Evolutionary conservation across 1,284 basidiomycete species (phyloP).

Genomic region (Tylopilus orsonianus): DNA sequence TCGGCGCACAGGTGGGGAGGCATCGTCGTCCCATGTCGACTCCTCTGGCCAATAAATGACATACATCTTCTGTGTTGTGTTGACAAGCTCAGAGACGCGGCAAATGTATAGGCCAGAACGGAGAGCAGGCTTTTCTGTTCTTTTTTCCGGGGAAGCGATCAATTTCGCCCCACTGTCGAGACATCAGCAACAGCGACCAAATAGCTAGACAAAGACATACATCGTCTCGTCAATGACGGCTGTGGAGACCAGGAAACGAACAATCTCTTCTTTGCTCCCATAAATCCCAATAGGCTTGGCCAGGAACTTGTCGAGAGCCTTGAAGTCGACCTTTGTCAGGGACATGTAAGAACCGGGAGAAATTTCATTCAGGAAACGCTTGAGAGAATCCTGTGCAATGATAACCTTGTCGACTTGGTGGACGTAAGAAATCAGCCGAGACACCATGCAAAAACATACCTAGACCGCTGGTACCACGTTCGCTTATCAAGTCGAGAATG

Average conservation of each 20-base stretch:
- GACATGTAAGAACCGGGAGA: conserved; percentile 49
- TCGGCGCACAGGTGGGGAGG: conserved; percentile 44
- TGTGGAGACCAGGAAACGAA: conserved; percentile 41
- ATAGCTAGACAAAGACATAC: conserved; percentile 31
- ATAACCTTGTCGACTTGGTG: conserved; percentile 57
- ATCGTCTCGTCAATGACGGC: conserved; percentile 36
- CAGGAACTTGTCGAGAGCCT: conserved; percentile 42
- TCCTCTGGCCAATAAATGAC: conserved; percentile 65
- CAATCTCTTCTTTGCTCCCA: conserved; percentile 50
- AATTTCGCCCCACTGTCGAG: conserved; percentile 15
- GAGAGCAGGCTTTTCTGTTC: conserved; percentile 31
- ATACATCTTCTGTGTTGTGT: conserved; percentile 34
- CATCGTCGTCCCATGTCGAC: conserved; percentile 56
- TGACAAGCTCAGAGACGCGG: conserved; percentile 9
- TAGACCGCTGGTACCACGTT: conserved; percentile 50
- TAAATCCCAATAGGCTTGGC: conserved; percentile 55
- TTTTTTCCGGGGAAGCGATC: conserved; percentile 13
- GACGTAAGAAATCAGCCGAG: conserved; percentile 3
- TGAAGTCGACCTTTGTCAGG: conserved; percentile 54
- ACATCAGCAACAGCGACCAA: neutral
- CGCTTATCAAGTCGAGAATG: conserved; percentile 54
- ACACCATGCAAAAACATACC: conserved; percentile 35
- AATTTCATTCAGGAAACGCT: conserved; percentile 44
- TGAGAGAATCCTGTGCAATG: conserved; percentile 49
- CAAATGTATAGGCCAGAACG: conserved; percentile 53